Base-by-base conservation (phyloP, 352 stramenopile genomes). In the Phytopythium litorale region DNA sequence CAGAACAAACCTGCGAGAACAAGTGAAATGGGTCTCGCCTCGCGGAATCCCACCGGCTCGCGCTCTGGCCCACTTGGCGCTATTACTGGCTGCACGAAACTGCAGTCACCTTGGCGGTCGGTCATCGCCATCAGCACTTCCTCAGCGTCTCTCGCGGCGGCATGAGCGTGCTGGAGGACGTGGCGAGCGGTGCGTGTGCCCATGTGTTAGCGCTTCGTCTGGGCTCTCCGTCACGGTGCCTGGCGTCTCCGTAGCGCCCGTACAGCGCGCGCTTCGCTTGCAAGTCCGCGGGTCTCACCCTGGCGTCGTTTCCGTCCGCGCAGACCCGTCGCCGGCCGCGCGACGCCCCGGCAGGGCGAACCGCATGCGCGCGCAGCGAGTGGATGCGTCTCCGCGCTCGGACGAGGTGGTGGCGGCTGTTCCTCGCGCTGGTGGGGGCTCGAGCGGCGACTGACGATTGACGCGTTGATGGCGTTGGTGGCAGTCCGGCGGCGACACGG, bases 81-180 rank as follows among this genome's bases (percentile, higher is more conserved):
- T 32, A 32, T 32, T 32, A 32, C 28, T 32, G 28, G 28, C 28
- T 32, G 28, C 28, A 32, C 28, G 28, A 32, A 32, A 32, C 28
- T 32, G 28, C 28, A 32, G 28, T 32, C 28, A 32, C 28, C 28
- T 32, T 4, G 28, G 28, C 28, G 28, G 28, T 32, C 28, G 28
- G 3, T 4, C 28, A 32, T 32, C 28, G 7, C 5, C 28, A 32
- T 7, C 28, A 32, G 28, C 37, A 42, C 6, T 42, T 42, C 35
- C 35, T 49, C 42, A 4, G 16, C 42, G 18, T 49, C 42, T 49
- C 42, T 25, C 9, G 48, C 68, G 37, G 37, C 54, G 54, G n/a
- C 42, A 75, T 76, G 66, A 76, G 69, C 48, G 48, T 76, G 28
- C 42, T 76, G 33, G 69, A 76, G 56, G 69, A 73, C 43, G 45